These are phyloP conservation scores for Dimargaris cristalligena DNA, from an alignment of 192 early-diverging fungal genomes.

Conservation along the genomic window DNA sequence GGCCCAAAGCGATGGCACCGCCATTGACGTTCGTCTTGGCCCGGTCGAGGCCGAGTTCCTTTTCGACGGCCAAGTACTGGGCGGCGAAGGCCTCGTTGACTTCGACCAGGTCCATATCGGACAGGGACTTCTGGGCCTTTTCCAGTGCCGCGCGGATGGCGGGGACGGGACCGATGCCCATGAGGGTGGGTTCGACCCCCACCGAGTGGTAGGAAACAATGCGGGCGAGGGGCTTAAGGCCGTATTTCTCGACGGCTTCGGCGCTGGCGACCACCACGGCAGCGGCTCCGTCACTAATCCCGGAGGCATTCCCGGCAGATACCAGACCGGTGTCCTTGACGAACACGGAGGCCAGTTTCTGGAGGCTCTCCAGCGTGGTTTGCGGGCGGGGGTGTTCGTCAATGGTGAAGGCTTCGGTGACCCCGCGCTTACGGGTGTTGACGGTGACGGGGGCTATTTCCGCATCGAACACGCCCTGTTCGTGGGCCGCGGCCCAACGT, in stretches of 20 bases:
- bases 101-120: slow-evolving; percentile 82
- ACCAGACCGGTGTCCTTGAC: slow-evolving; percentile 72
- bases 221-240: slow-evolving; percentile 68
- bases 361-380: slow-evolving; percentile 59
- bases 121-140: slow-evolving; percentile 53
- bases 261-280: slow-evolving; percentile 74
- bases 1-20: slow-evolving; percentile 85
- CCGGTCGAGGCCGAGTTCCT: slow-evolving; percentile 70
- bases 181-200: slow-evolving; percentile 83
- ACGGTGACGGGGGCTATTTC: slow-evolving; percentile 78
- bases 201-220: slow-evolving; percentile 69
- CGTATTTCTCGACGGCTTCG: slow-evolving; percentile 61
- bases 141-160: slow-evolving; percentile 76
- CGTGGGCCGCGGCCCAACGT: slow-evolving; percentile 70
- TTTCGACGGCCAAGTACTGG: slow-evolving; percentile 76
- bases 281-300: slow-evolving; percentile 88
- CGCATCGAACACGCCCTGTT: slow-evolving; percentile 51
- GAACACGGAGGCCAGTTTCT: slow-evolving; percentile 73
- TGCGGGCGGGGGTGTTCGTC: slow-evolving; percentile 90
- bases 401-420: slow-evolving; percentile 40
- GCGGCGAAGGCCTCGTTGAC: slow-evolving; percentile 98
- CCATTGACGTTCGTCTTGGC: slow-evolving; percentile 71
- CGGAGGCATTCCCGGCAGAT: slow-evolving; percentile 89
- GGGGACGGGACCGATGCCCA: slow-evolving; percentile 92
- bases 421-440: slow-evolving; percentile 48